These are phyloP conservation scores for Saksenaea oblongispora DNA, from an alignment of 371 early-diverging fungal genomes.

Conservation along the genomic window DNA sequence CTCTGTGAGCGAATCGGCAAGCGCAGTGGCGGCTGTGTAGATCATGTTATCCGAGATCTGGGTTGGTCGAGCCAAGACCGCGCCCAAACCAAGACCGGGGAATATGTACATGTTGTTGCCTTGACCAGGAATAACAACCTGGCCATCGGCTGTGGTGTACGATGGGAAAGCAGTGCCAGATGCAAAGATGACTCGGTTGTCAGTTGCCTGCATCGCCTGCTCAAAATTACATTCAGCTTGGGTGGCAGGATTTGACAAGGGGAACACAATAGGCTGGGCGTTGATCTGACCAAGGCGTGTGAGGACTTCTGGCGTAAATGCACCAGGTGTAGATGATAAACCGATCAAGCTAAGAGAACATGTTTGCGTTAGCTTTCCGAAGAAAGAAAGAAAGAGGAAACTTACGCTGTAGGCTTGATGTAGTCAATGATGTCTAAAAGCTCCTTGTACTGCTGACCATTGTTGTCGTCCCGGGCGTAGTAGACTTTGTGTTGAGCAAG, in stretches of 20 bases:
- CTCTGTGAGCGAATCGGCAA: conserved; percentile 70
- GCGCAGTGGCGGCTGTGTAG: conserved; percentile 74
- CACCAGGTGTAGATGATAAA: conserved; percentile 73
- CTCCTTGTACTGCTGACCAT: conserved; percentile 67
- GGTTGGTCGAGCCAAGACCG: conserved; percentile 66
- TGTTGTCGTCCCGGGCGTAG: conserved; percentile 80
- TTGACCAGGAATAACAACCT: conserved; percentile 74
- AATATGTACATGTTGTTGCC: conserved; percentile 94
- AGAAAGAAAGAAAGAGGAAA: neutral
- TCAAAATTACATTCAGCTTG: conserved; percentile 93
- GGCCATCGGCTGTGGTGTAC: conserved; percentile 60
- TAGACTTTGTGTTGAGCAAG: conserved; percentile 80
- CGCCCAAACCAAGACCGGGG: conserved; percentile 90
- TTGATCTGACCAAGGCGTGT: conserved; percentile 72
- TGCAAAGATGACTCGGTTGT: conserved; percentile 91
- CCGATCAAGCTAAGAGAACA: conserved; percentile 69
- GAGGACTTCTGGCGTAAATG: conserved; percentile 67
- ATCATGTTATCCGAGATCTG: conserved; percentile 80
- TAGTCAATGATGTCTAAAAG: conserved; percentile 74
- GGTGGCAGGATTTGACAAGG: conserved; percentile 86
- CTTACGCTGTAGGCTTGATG: conserved; percentile 69
- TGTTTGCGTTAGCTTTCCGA: conserved; percentile 2
- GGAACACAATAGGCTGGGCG: conserved; percentile 87
- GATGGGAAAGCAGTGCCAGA: conserved; percentile 92
- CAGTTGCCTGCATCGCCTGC: conserved; percentile 79